These are phyloP conservation scores for Kokia cookei DNA, from an alignment of 441 rosid genomes.

Conservation along the genomic window DNA sequence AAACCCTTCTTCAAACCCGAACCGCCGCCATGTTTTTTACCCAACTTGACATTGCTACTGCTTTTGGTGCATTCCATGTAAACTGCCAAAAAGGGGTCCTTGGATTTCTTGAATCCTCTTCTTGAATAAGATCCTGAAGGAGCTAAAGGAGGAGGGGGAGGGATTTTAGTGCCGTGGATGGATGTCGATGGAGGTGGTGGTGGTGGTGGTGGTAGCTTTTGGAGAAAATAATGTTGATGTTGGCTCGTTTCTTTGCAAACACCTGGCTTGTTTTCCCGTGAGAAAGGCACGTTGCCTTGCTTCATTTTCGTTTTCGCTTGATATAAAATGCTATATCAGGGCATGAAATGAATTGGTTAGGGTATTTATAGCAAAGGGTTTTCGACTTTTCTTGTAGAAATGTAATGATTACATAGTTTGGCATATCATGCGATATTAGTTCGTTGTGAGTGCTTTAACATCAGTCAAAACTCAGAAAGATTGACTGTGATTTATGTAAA, in stretches of 20 bases:
- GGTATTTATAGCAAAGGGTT: background rate
- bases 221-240: background rate
- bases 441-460: too few relatives aligned
- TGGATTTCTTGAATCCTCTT: constrained; percentile 22
- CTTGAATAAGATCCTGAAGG: constrained; percentile 25
- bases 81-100: constrained; percentile 52
- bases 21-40: background rate
- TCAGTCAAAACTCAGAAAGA: background rate
- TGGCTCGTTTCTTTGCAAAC: constrained; percentile 22
- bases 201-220: constrained; percentile 20
- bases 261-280: constrained; percentile 47
- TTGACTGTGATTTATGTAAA: background rate
- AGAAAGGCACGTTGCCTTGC: constrained; percentile 30
- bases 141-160: constrained; percentile 36
- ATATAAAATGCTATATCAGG: background rate
- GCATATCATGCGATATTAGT: background rate
- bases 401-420: background rate
- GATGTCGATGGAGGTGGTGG: constrained; percentile 13
- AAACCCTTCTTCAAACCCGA: constrained; percentile 13
- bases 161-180: constrained; percentile 22
- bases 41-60: constrained; percentile 3
- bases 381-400: background rate
- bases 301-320: constrained; percentile 6
- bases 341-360: background rate
- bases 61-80: constrained; percentile 41